A percentile compares a stretch with the other conserved stretches of the same genome.
Conservation (phyloP, 1,284 basidiomycete species). For the Puccinia novopanici region DNA sequence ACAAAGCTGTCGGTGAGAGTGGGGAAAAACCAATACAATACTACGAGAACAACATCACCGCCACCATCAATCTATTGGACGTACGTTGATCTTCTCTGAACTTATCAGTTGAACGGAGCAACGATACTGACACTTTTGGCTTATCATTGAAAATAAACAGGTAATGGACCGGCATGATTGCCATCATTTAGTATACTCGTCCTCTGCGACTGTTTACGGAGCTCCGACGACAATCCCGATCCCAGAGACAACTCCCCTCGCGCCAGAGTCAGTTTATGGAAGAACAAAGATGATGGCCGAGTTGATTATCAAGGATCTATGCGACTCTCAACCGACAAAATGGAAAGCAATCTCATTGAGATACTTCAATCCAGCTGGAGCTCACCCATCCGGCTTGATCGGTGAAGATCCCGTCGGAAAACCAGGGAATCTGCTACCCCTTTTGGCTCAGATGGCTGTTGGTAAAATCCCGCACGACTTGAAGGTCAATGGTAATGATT, state of each 20-base stretch:
- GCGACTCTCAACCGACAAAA: slow-evolving; percentile 70
- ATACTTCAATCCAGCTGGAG: slow-evolving; percentile 90
- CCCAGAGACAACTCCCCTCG: slow-evolving; percentile 82
- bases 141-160: slow-evolving; percentile 60
- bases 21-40: slow-evolving; percentile 89
- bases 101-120: background rate
- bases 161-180: slow-evolving; percentile 81
- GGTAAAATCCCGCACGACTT: slow-evolving; percentile 81
- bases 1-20: slow-evolving; percentile 98
- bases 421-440: slow-evolving; percentile 90
- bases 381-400: slow-evolving; percentile 90
- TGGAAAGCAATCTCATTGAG: slow-evolving; percentile 83
- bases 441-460: slow-evolving; percentile 92
- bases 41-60: slow-evolving; percentile 86
- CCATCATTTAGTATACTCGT: slow-evolving; percentile 89
- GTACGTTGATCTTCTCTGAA: slow-evolving; percentile 56
- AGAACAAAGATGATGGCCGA: slow-evolving; percentile 95
- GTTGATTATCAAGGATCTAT: slow-evolving; percentile 84
- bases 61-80: slow-evolving; percentile 74
- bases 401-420: slow-evolving; percentile 94
- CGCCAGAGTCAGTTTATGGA: slow-evolving; percentile 91
- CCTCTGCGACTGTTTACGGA: slow-evolving; percentile 98
- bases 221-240: slow-evolving; percentile 90
- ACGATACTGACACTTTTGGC: slow-evolving; percentile 51
- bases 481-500: slow-evolving; percentile 96